phyloP scores from a whole-genome alignment of 495 filamentous ascomycete species.

The Neurospora cerealis region DNA sequence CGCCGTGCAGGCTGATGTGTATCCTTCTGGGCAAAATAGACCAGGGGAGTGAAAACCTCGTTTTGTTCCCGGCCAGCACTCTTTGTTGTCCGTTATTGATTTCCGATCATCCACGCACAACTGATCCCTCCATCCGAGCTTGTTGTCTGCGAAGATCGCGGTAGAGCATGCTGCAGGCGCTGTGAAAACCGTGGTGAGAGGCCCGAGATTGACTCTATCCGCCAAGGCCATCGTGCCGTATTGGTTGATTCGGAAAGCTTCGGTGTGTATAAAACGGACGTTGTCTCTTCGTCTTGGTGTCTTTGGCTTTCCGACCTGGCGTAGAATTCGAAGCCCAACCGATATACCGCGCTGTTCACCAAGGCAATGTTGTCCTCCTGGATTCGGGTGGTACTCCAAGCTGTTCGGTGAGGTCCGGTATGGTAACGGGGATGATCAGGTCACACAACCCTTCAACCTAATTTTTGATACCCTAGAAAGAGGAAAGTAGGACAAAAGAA shows the following conservation, averaged over 20 bases:
- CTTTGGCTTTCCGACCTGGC: neutral
- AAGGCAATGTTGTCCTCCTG: neutral
- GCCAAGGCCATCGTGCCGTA: neutral
- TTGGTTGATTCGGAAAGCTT: neutral
- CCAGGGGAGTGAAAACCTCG: conserved; percentile 29
- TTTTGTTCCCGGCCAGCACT: conserved; percentile 22
- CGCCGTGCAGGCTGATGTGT: conserved; percentile 16
- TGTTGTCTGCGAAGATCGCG: conserved; percentile 7
- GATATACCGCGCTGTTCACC: neutral
- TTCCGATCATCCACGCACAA: conserved; percentile 6
- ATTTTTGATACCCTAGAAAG: neutral
- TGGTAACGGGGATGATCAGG: neutral
- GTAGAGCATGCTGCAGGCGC: conserved; percentile 16
- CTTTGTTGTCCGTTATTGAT: conserved; percentile 7
- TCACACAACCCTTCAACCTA: neutral
- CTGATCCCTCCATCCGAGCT: conserved; percentile 17
- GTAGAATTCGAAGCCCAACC: neutral
- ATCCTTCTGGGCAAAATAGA: conserved; percentile 18
- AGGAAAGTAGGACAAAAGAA: neutral
- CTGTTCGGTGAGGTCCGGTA: neutral
- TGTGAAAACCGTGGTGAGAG: conserved; percentile 25
- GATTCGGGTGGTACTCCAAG: neutral
- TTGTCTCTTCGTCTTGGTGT: neutral
- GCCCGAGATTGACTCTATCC: conserved; percentile 14
- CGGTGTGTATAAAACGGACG: neutral